Percentiles rank a stretch among this genome's conserved stretches.
These are phyloP conservation scores for Malassezia furfur DNA, from an alignment of 1,284 basidiomycete species.

Conservation along the genomic window DNA sequence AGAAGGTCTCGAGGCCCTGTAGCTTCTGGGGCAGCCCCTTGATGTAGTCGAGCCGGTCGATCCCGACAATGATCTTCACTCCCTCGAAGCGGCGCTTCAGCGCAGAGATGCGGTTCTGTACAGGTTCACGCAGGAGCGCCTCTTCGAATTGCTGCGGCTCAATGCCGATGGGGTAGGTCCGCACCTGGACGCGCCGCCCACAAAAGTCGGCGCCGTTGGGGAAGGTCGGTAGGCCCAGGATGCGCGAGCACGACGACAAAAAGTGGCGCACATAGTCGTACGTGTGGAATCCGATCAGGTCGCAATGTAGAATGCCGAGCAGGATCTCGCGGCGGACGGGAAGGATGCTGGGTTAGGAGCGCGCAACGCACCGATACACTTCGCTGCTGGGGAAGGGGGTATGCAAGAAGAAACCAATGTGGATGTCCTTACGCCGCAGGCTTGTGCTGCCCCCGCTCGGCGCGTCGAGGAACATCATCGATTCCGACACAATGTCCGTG, in stretches of 20 bases:
- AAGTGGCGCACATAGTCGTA: conserved; percentile 99
- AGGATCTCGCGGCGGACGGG: conserved; percentile 94
- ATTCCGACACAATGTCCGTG: not conserved
- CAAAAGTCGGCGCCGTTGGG: conserved; percentile 93
- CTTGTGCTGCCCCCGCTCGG: not conserved
- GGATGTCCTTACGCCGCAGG: conserved; percentile 35
- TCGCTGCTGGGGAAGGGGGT: conserved; percentile 97
- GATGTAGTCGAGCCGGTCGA: conserved; percentile 97
- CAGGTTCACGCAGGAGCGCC: conserved; percentile 68
- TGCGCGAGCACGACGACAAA: conserved; percentile 91
- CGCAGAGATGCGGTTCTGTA: conserved; percentile 67
- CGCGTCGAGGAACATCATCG: not conserved
- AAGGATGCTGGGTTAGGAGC: conserved; percentile 53
- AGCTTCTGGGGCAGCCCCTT: conserved; percentile 98
- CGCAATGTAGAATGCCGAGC: conserved; percentile 86
- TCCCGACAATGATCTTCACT: conserved; percentile 94
- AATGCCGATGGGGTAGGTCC: conserved; percentile 97
- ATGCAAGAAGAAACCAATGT: conserved; percentile 93
- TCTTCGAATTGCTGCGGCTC: conserved; percentile 83
- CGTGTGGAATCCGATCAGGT: conserved; percentile 81
- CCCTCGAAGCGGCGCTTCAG: conserved; percentile 83
- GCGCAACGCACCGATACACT: conserved; percentile 71
- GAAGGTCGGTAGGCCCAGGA: conserved; percentile 89
- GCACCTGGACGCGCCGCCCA: conserved; percentile 87
- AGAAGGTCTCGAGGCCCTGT: conserved; percentile 89